A percentile compares a stretch with the other conserved stretches of the same genome.
Evolutionary conservation across 805 yeast genomes (phyloP).

Genomic region (Wickerhamiella cacticola): DNA sequence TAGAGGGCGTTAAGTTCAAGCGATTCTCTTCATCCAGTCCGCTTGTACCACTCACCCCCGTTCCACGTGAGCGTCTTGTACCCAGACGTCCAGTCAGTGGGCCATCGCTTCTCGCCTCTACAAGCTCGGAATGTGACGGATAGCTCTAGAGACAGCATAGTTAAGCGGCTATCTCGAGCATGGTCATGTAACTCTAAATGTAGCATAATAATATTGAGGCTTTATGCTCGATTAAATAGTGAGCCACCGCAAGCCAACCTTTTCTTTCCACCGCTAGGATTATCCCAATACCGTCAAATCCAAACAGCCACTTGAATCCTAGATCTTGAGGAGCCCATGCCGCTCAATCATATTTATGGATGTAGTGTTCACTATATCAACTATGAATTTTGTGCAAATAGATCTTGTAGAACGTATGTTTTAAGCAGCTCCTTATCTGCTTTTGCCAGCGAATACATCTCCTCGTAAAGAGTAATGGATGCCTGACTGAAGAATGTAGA

Average conservation of each 20-base stretch:
- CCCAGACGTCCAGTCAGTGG: background rate
- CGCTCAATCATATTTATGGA: background rate
- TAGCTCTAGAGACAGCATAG: background rate
- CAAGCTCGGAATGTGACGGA: background rate
- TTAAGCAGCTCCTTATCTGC: slow-evolving; percentile 39
- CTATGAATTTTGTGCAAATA: slow-evolving; percentile 25
- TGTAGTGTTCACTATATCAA: background rate
- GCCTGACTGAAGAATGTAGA: slow-evolving; percentile 54
- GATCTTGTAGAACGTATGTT: slow-evolving; percentile 47
- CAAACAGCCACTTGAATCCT: too few relatives aligned
- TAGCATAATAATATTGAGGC: too few relatives aligned
- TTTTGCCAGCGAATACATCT: slow-evolving; percentile 41
- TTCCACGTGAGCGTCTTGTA: background rate
- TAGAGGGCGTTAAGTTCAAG: too few relatives aligned
- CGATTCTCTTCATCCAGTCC: too few relatives aligned
- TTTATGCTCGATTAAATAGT: too few relatives aligned
- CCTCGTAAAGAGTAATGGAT: slow-evolving; percentile 53
- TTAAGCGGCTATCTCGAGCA: background rate
- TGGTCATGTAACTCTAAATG: too few relatives aligned
- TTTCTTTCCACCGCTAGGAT: too few relatives aligned
- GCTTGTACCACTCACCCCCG: background rate
- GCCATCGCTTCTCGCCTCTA: background rate
- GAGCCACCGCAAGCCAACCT: too few relatives aligned
- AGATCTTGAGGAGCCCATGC: background rate
- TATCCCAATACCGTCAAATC: too few relatives aligned